Conservation (phyloP, 345 rosid species). For the Syzygium aqueum region DNA sequence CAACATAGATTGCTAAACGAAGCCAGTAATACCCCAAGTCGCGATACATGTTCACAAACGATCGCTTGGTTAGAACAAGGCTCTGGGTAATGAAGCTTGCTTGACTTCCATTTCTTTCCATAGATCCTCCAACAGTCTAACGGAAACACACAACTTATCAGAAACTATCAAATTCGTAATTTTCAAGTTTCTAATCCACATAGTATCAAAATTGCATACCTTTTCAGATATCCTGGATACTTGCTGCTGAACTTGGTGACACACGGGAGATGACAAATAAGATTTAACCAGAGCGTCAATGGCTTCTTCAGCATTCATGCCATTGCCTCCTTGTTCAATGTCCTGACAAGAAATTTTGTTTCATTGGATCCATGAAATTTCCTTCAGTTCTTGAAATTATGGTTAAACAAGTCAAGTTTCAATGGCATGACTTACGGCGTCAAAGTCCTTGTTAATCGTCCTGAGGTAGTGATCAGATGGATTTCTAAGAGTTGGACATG, state of each 20-base stretch:
- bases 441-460: conserved; percentile 39
- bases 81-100: conserved; percentile 32
- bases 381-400: not conserved
- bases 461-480: conserved; percentile 7
- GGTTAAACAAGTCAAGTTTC: not conserved
- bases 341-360: conserved; percentile 12
- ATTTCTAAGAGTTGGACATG: not conserved
- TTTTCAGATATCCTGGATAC: conserved; percentile 18
- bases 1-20: conserved; percentile 39
- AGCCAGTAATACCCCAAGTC: conserved; percentile 63
- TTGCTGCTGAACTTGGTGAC: conserved; percentile 13
- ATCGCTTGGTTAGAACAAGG: conserved; percentile 19
- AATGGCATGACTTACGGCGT: conserved; percentile 9
- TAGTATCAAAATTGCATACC: conserved; percentile 6
- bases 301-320: conserved; percentile 28
- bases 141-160: not conserved
- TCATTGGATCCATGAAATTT: not conserved
- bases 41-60: conserved; percentile 49
- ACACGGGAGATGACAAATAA: conserved; percentile 22
- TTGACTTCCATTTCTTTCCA: conserved; percentile 13
- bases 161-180: not conserved
- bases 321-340: conserved; percentile 23
- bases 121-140: not conserved
- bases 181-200: not conserved
- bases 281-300: conserved; percentile 22